Evolutionary conservation across 2,329 filamentous ascomycete genomes (phyloP).

Genomic region (Gnomoniopsis smithogilvyi): DNA sequence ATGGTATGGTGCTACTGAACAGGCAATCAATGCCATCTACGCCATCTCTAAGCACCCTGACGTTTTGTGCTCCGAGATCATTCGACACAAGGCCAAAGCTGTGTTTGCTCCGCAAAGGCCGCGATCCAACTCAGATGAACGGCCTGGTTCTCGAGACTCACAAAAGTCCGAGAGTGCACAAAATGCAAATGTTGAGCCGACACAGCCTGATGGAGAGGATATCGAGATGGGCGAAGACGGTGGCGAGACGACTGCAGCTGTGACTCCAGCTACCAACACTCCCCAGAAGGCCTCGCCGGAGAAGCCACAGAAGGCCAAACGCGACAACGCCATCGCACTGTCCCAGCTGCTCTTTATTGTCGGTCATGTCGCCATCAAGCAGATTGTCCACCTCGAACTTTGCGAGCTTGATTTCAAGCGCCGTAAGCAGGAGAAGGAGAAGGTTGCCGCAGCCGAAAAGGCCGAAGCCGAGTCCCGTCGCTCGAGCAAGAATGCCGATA

Average conservation of each 20-base stretch:
- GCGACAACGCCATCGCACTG: slow-evolving; percentile 70
- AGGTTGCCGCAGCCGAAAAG: slow-evolving; percentile 49
- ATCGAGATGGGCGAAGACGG: slow-evolving; percentile 19
- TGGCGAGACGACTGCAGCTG: slow-evolving; percentile 16
- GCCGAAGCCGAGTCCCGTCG: slow-evolving; percentile 31
- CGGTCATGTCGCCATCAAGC: slow-evolving; percentile 95
- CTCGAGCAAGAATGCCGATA: slow-evolving; percentile 27
- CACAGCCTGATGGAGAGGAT: slow-evolving; percentile 19
- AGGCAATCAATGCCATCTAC: slow-evolving; percentile 94
- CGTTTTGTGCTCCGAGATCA: slow-evolving; percentile 84
- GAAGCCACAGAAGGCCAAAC: slow-evolving; percentile 37
- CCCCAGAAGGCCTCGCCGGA: slow-evolving; percentile 19
- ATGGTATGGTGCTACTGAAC: slow-evolving; percentile 94
- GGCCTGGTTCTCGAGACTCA: slow-evolving; percentile 17
- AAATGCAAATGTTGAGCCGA: slow-evolving; percentile 30
- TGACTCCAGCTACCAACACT: slow-evolving; percentile 5
- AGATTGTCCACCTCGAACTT: slow-evolving; percentile 97
- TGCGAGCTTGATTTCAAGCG: slow-evolving; percentile 98
- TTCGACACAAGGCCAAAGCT: slow-evolving; percentile 78
- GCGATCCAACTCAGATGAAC: slow-evolving; percentile 38
- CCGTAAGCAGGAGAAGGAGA: slow-evolving; percentile 86
- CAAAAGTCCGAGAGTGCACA: slow-evolving; percentile 26
- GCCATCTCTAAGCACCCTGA: slow-evolving; percentile 92
- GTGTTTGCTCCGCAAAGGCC: slow-evolving; percentile 59
- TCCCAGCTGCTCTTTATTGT: slow-evolving; percentile 94